Percentiles rank a stretch among this genome's conserved stretches.
Conservation (phyloP, 345 rosid species). For the Brassica juncea region DNA sequence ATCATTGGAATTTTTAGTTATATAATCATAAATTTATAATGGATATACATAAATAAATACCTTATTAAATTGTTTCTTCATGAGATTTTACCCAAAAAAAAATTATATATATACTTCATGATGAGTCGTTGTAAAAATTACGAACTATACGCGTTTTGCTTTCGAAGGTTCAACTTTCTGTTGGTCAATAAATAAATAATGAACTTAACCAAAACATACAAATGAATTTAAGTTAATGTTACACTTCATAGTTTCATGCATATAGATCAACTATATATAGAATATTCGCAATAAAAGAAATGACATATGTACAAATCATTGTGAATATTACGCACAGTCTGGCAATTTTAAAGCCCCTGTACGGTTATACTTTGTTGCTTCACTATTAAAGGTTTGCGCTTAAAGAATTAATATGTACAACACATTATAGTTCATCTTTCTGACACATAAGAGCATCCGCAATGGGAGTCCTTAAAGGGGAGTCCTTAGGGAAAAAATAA, state of each 20-base stretch:
- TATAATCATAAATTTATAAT: too few relatives aligned
- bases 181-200: constrained; percentile 8
- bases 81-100: too few relatives aligned
- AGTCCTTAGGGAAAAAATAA: too few relatives aligned
- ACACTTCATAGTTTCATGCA: not conserved
- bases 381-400: constrained; percentile 27
- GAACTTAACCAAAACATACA: not conserved
- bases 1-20: too few relatives aligned
- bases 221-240: not conserved
- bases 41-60: too few relatives aligned
- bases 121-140: constrained; percentile 19
- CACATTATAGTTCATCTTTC: not conserved
- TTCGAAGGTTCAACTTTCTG: constrained; percentile 7
- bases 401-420: constrained; percentile 1
- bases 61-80: too few relatives aligned
- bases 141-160: constrained; percentile 34
- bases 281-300: not conserved
- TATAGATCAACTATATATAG: not conserved
- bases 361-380: constrained; percentile 11
- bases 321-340: constrained; percentile 32
- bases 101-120: not conserved
- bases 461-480: too few relatives aligned
- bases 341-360: constrained; percentile 15
- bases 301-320: constrained; percentile 1
- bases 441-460: too few relatives aligned